A percentile compares a stretch with the other conserved stretches of the same genome.
phyloP scores from a whole-genome alignment of 1,139 yeast genomes.

The Suhomyces bribrorum region DNA sequence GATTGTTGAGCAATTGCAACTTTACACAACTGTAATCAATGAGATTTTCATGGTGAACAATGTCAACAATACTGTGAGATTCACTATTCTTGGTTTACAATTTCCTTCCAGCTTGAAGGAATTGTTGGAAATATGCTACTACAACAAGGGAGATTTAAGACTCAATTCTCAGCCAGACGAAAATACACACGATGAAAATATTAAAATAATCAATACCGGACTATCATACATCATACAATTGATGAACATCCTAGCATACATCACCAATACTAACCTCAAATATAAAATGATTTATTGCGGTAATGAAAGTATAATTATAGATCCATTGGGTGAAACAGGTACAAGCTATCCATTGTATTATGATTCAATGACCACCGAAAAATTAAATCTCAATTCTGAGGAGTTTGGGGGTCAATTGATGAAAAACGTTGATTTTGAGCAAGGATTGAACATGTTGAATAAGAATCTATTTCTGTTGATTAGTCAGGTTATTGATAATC shows the following conservation, averaged over 20 bases:
- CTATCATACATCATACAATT: slow-evolving; percentile 34
- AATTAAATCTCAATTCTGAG: slow-evolving; percentile 15
- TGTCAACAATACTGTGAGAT: slow-evolving; percentile 23
- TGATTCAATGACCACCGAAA: slow-evolving; percentile 26
- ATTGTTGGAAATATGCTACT: slow-evolving; percentile 33
- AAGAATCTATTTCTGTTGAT: slow-evolving; percentile 33
- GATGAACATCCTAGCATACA: slow-evolving; percentile 24
- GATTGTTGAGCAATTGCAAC: slow-evolving; percentile 21
- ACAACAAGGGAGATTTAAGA: slow-evolving; percentile 17
- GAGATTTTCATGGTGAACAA: slow-evolving; percentile 34
- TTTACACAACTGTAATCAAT: slow-evolving; percentile 21
- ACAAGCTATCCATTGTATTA: slow-evolving; percentile 31
- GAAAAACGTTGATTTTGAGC: slow-evolving; percentile 35
- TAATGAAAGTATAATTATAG: slow-evolving; percentile 27
- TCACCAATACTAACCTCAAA: slow-evolving; percentile 30
- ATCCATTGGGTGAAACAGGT: slow-evolving; percentile 18
- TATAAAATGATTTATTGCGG: slow-evolving; percentile 31
- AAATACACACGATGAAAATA: slow-evolving; percentile 15
- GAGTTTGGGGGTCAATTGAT: slow-evolving; percentile 12
- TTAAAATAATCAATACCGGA: slow-evolving; percentile 35
- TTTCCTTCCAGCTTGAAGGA: slow-evolving; percentile 38
- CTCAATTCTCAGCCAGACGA: slow-evolving; percentile 7
- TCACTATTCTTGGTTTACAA: slow-evolving; percentile 37
- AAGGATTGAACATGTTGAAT: slow-evolving; percentile 35
- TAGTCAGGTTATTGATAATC: slow-evolving; percentile 24